phyloP scores from a whole-genome alignment of 768 basidiomycete species.

The Mycena galopus region DNA sequence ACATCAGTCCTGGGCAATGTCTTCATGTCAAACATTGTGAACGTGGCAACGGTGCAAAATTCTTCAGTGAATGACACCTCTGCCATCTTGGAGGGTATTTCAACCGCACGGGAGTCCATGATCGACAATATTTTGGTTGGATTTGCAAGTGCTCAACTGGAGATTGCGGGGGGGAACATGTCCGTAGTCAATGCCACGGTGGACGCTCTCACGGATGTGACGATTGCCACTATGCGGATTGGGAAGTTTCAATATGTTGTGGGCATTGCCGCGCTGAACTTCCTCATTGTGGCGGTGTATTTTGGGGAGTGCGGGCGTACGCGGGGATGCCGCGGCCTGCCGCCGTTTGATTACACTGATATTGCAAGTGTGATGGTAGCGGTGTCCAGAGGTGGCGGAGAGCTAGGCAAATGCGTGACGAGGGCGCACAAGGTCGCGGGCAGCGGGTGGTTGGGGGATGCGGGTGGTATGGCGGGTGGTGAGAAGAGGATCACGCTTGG shows the following conservation, averaged over 20 bases:
- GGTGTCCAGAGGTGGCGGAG: not conserved
- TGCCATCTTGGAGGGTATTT: not conserved
- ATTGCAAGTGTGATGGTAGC: conserved; percentile 1
- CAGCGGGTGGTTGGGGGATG: no score
- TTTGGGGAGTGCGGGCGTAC: not conserved
- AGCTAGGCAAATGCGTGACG: no score
- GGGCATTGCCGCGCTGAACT: not conserved
- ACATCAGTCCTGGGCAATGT: not conserved
- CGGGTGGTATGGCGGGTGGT: no score
- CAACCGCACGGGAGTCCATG: not conserved
- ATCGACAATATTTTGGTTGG: not conserved
- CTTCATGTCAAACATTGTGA: not conserved
- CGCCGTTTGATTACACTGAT: not conserved
- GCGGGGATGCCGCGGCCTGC: not conserved
- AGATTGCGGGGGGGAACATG: not conserved
- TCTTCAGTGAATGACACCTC: not conserved
- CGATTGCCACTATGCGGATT: not conserved
- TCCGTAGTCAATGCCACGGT: not conserved
- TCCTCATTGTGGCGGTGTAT: conserved; percentile 4
- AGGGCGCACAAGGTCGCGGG: no score
- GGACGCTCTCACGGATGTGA: not conserved
- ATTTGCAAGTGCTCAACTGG: not conserved
- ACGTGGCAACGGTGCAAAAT: not conserved
- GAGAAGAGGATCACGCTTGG: no score
- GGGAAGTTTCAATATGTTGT: not conserved